phyloP scores from a whole-genome alignment of 2,329 filamentous ascomycete species.

The Mycogone perniciosa region DNA sequence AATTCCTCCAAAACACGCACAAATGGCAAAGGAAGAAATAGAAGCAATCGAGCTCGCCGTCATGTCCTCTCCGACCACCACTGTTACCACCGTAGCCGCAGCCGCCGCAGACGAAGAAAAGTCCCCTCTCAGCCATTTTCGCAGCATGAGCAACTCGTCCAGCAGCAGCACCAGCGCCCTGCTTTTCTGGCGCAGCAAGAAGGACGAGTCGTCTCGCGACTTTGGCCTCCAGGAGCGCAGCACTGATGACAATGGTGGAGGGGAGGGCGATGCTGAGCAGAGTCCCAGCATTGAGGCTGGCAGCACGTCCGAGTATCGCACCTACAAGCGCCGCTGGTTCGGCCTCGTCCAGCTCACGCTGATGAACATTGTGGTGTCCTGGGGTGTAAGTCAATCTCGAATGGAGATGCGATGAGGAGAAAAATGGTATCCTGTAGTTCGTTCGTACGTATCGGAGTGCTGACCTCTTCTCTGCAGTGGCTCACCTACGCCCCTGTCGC shows the following conservation, averaged over 20 bases:
- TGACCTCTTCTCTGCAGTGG: slow-evolving; percentile 49
- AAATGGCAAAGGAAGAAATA: neutral
- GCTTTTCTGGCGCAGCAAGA: slow-evolving; percentile 26
- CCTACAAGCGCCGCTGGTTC: slow-evolving; percentile 84
- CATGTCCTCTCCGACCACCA: too few relatives aligned
- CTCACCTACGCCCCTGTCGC: slow-evolving; percentile 85
- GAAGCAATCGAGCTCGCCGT: neutral
- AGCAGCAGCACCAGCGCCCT: slow-evolving; percentile 21
- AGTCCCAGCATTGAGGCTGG: slow-evolving; percentile 16
- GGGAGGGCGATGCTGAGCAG: neutral
- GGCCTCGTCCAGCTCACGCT: slow-evolving; percentile 77
- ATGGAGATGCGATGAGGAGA: neutral
- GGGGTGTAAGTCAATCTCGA: slow-evolving; percentile 69
- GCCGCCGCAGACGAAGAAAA: neutral
- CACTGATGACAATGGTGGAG: slow-evolving; percentile 12
- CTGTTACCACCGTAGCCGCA: neutral
- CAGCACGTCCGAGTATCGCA: slow-evolving; percentile 32
- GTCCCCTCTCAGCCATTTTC: slow-evolving; percentile 5
- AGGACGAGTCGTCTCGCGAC: slow-evolving; percentile 22
- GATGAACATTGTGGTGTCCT: slow-evolving; percentile 88
- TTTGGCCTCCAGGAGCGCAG: slow-evolving; percentile 21
- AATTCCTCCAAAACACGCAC: neutral
- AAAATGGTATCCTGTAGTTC: neutral
- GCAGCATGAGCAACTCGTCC: slow-evolving; percentile 13
- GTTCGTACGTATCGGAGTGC: neutral